phyloP scores from a whole-genome alignment of 345 rosid species.

The Psidium guajava region DNA sequence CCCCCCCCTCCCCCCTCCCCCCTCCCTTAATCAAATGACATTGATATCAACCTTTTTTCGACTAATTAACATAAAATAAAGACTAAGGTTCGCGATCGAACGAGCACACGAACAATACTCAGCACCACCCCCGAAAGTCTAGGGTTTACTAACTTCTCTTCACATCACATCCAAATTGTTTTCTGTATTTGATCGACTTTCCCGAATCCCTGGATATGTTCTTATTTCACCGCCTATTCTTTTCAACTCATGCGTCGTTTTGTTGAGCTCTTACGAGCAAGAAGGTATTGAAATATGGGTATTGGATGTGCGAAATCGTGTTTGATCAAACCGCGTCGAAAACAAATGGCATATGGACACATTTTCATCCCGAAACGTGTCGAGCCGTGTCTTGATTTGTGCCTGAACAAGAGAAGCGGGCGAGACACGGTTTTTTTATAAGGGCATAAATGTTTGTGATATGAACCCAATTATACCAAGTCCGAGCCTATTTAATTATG shows the following conservation, averaged over 20 bases:
- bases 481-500: accelerated
- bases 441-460: neutral
- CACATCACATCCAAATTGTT: neutral
- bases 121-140: neutral
- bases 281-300: neutral
- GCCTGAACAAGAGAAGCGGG: neutral
- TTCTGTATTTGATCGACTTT: too few relatives aligned
- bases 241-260: neutral
- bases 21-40: neutral
- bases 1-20: too few relatives aligned
- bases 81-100: neutral
- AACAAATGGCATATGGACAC: neutral
- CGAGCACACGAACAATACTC: neutral
- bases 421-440: neutral
- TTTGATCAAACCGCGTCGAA: neutral
- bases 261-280: neutral
- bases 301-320: neutral
- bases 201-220: too few relatives aligned
- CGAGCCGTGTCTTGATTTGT: neutral
- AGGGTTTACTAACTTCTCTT: neutral
- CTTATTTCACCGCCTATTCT: neutral
- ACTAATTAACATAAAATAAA: neutral
- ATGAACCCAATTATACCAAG: neutral
- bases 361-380: neutral
- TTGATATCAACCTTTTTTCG: neutral